Evolutionary conservation across 2,329 filamentous ascomycete species (phyloP), one percentile per base, ranked within the genome.

Genomic region (Fusarium lyarnte): DNA sequence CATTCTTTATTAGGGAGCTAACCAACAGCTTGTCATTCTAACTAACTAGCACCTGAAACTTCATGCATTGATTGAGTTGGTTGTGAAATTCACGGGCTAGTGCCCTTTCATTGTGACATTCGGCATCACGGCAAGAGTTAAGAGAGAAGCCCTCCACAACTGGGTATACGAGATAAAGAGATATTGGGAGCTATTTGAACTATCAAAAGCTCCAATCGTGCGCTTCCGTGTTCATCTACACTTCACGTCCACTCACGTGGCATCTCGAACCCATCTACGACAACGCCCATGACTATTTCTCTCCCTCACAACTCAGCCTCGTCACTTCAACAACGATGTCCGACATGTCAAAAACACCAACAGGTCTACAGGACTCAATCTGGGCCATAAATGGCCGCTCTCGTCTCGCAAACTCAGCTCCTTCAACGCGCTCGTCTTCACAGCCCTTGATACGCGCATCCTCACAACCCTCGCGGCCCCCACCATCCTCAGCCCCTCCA

Each of bases 301-400:
- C 23, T 8, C 12, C 25, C 35, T 54, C 29, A 12, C 35, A 23
- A 16, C 29, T 36, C 29, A 25, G 27, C 27, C 27, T 5, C 51
- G 27, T 25, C 1, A 25, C 23, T 3, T 38, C 7, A 36, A 16
- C 17, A 27, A 17, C 19, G 33, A 38, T 17, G 10, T 19, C 13
- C 39, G 45, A 38, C 58, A 77, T 77, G 76, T 54, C 66, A 12
- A 71, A 69, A 38, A 52, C 66, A 5, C 39, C 73, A 14, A 53
- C 41, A 33, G 77, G 77, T 11, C 63, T 79, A 9, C 43, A 60
- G 1, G 38, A 43, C 23, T 79, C 77, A 7, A 79, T 79, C 10
- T 79, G 77, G 78, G 69, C 77, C 9, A 35, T 49, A 5, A 63
- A 63, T 10, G 71, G 69, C 0, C 70, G 60, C 13, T 39, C 73